Evolutionary conservation across 1,284 basidiomycete species (phyloP).

Genomic region (Sanghuangporus sanghuang): DNA sequence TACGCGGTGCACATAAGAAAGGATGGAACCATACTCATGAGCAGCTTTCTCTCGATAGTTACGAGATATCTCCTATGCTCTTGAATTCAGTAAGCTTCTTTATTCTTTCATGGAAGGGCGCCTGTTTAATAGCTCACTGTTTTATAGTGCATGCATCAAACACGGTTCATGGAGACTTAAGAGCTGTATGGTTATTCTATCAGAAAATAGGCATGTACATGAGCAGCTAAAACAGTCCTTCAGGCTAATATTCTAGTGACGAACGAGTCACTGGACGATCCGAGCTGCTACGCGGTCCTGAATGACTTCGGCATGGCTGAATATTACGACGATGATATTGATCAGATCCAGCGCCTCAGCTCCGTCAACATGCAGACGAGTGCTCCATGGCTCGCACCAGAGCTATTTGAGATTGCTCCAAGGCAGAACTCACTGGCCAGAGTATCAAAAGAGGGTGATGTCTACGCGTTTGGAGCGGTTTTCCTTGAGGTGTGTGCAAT

Average conservation of each 20-base stretch:
- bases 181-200: background rate
- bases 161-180: background rate
- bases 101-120: background rate
- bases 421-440: background rate
- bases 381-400: background rate
- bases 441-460: background rate
- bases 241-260: background rate
- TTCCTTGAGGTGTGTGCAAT: background rate
- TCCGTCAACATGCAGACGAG: background rate
- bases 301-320: background rate
- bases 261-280: background rate
- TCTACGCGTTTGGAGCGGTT: background rate
- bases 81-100: background rate
- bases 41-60: background rate
- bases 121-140: background rate
- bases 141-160: background rate
- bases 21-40: background rate
- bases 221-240: background rate
- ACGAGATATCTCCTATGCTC: background rate
- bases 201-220: background rate
- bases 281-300: background rate
- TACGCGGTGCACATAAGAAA: no score
- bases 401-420: background rate
- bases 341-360: background rate
- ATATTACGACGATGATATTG: background rate